These are phyloP conservation scores for Whalleya microplaca DNA, from an alignment of 2,329 filamentous ascomycete species.

Conservation along the genomic window DNA sequence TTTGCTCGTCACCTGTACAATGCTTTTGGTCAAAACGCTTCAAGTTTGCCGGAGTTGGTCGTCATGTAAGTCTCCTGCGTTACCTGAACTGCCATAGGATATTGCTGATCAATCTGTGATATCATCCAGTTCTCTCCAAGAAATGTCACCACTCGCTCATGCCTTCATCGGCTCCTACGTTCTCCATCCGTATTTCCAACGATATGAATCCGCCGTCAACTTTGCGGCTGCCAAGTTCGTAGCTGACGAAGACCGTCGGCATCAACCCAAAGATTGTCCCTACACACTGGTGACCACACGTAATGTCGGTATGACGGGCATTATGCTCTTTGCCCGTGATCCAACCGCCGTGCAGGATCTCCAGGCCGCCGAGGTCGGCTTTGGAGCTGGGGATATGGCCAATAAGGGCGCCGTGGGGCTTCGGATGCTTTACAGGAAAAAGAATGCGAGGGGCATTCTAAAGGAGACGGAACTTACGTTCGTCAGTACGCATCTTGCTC, in stretches of 20 bases:
- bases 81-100: conserved; percentile 13
- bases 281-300: conserved; percentile 74
- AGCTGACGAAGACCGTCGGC: conserved; percentile 22
- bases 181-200: conserved; percentile 74
- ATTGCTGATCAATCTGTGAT: conserved; percentile 7
- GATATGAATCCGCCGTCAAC: conserved; percentile 72
- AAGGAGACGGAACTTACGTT: conserved; percentile 74
- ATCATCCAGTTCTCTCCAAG: conserved; percentile 74
- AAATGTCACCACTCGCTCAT: conserved; percentile 82
- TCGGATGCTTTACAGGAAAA: conserved; percentile 63
- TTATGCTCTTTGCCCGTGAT: conserved; percentile 81
- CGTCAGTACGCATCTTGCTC: conserved; percentile 84
- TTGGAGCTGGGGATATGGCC: conserved; percentile 86
- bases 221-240: conserved; percentile 59
- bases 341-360: conserved; percentile 63
- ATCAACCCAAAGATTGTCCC: conserved; percentile 36
- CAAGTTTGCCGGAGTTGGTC: conserved; percentile 56
- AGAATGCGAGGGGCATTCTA: conserved; percentile 37
- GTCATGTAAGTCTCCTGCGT: conserved; percentile 54
- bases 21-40: conserved; percentile 55
- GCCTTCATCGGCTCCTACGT: conserved; percentile 85
- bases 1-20: conserved; percentile 73
- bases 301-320: conserved; percentile 86
- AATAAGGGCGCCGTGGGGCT: conserved; percentile 93
- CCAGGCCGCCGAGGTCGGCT: conserved; percentile 81